Evolutionary conservation across 2,329 filamentous ascomycete genomes (phyloP).

Genomic region (Venturia carpophila): DNA sequence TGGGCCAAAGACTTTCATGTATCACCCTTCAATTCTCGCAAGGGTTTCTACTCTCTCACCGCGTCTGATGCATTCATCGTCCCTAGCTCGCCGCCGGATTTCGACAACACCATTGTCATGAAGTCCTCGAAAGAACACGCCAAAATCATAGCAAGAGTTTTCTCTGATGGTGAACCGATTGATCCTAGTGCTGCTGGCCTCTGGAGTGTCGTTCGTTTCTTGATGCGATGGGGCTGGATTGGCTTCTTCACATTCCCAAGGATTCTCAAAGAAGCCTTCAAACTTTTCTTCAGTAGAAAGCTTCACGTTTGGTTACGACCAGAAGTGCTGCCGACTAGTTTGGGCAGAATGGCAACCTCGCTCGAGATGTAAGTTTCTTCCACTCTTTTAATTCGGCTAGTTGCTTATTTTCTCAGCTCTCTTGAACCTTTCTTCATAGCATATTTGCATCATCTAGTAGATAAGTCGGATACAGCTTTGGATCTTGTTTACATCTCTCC

Average conservation of each 20-base stretch:
- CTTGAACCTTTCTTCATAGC: slow-evolving; percentile 34
- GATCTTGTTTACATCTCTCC: slow-evolving; percentile 36
- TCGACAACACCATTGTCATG: slow-evolving; percentile 56
- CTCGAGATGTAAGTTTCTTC: slow-evolving; percentile 36
- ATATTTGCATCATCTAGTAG: slow-evolving; percentile 42
- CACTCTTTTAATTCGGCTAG: not conserved
- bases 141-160: slow-evolving; percentile 55
- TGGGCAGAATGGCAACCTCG: slow-evolving; percentile 46
- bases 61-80: slow-evolving; percentile 38
- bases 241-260: slow-evolving; percentile 58
- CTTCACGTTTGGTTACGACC: slow-evolving; percentile 59
- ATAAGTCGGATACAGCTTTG: slow-evolving; percentile 36
- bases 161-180: slow-evolving; percentile 44
- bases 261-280: slow-evolving; percentile 53
- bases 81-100: slow-evolving; percentile 27
- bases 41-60: slow-evolving; percentile 41
- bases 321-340: slow-evolving; percentile 51
- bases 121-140: slow-evolving; percentile 51
- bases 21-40: slow-evolving; percentile 60
- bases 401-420: slow-evolving; percentile 22
- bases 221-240: slow-evolving; percentile 58
- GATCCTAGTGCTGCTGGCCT: slow-evolving; percentile 43
- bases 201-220: slow-evolving; percentile 40
- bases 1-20: slow-evolving; percentile 71
- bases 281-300: slow-evolving; percentile 48